These are phyloP conservation scores for Daldinia sp. DNA, from an alignment of 2,329 filamentous ascomycete genomes.

Conservation along the genomic window DNA sequence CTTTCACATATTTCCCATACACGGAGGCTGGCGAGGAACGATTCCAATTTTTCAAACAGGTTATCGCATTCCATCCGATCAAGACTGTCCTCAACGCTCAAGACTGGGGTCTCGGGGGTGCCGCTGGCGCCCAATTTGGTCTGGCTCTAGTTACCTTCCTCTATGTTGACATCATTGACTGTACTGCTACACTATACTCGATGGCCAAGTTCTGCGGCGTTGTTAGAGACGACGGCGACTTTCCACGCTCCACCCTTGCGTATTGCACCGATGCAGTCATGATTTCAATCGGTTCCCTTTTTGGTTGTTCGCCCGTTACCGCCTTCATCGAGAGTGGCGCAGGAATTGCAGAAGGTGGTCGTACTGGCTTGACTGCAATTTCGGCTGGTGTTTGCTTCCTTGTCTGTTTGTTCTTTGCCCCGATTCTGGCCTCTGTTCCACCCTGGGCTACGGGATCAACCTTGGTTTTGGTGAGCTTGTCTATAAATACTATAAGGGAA, in stretches of 20 bases:
- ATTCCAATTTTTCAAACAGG: conserved; percentile 79
- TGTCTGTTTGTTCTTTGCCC: conserved; percentile 79
- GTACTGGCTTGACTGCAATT: conserved; percentile 78
- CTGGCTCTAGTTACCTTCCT: conserved; percentile 81
- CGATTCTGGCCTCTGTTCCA: conserved; percentile 81
- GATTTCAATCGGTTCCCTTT: conserved; percentile 76
- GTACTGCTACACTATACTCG: conserved; percentile 82
- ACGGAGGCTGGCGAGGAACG: conserved; percentile 71
- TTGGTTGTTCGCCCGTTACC: conserved; percentile 78
- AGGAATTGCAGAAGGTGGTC: conserved; percentile 80
- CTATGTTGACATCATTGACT: conserved; percentile 84
- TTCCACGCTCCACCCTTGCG: conserved; percentile 85
- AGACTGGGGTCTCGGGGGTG: conserved; percentile 71
- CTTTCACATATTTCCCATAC: conserved; percentile 79
- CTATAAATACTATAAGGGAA: neutral
- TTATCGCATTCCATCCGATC: conserved; percentile 79
- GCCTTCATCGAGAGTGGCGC: conserved; percentile 82
- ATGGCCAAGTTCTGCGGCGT: conserved; percentile 81
- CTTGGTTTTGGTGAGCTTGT: conserved; percentile 69
- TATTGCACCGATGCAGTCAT: conserved; percentile 79
- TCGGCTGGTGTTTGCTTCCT: conserved; percentile 77
- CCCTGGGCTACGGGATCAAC: conserved; percentile 83
- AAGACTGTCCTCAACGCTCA: conserved; percentile 71
- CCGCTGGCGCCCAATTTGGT: conserved; percentile 71
- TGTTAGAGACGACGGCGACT: conserved; percentile 79